Base-by-base conservation (phyloP, 257 asterid species). In the Leonotis leonurus region DNA sequence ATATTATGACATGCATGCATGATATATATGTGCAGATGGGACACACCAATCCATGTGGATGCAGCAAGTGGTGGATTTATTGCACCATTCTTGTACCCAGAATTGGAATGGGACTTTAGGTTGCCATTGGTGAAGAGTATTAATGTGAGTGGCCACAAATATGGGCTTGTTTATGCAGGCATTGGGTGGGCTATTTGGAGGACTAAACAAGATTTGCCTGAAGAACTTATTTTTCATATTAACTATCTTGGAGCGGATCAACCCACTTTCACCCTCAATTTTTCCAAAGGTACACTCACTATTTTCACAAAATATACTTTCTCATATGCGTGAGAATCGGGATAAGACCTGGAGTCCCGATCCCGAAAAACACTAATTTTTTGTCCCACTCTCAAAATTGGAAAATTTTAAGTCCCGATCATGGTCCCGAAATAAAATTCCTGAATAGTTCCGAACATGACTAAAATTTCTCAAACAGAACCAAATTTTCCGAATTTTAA, bases 21-120 rank as follows among this genome's bases (percentile, higher is more conserved):
- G 1, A 0, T 43, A 13, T 13, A 22, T 18, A 2, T 30, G 2
- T 64, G 70, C 74, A 89, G 97, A 46, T 87, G 96, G 97, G 87
- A 83, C 45, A 87, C 95, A 20, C 95, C 97, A 29, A 87, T 90
- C 60, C 97, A 90, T 68, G 97, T 90, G 50, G 97, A 90, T 73
- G 97, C 97, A 20, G 96, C 97, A 1, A 90, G 97, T 76, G 97
- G 95, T 58, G 97, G 97, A 16, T 89, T 89, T 52, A 89, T 89
- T 57, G 97, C 97, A 26, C 97, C 97, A 68, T 90, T 90, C 49
- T 49, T 90, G 21, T 90, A 87, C 75, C 97, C 96, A 18, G 97
- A 90, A 6, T 71, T 90, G 37, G 93, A 87, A 49, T 87, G 97
- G 97, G 97, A 90, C 56, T 90, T 90, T 60, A 78, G 96, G 49